A percentile compares a stretch with the other conserved stretches of the same genome.
These are phyloP conservation scores for Teratosphaeria zuluensis DNA, from an alignment of 2,329 filamentous ascomycete species.

Conservation along the genomic window DNA sequence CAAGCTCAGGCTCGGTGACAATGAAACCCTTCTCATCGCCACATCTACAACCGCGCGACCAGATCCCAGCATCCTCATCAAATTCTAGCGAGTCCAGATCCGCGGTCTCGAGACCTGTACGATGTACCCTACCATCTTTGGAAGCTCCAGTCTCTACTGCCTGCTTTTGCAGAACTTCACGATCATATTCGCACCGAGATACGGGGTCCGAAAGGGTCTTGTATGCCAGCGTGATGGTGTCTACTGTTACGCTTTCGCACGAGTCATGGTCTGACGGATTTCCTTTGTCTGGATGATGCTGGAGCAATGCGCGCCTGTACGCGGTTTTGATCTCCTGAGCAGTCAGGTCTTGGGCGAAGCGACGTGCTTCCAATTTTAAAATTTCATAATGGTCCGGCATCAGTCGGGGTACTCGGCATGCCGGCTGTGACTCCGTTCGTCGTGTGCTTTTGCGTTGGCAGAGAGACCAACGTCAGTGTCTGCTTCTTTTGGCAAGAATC, in stretches of 20 bases:
- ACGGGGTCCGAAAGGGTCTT: constrained; percentile 39
- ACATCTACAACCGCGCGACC: constrained; percentile 49
- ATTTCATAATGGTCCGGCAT: constrained; percentile 21
- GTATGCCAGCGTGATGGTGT: constrained; percentile 52
- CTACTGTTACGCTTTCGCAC: constrained; percentile 33
- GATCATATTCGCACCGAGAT: constrained; percentile 41
- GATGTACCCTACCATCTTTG: constrained; percentile 11
- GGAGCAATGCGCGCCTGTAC: constrained; percentile 48
- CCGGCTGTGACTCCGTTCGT: background rate
- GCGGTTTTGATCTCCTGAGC: constrained; percentile 39
- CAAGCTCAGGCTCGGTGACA: constrained; percentile 46
- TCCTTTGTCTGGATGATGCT: constrained; percentile 50
- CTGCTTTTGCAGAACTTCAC: constrained; percentile 12
- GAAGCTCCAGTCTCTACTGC: background rate
- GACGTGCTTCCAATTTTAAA: constrained; percentile 16
- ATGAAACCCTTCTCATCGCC: constrained; percentile 48
- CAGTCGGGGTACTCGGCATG: background rate
- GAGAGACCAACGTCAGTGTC: background rate
- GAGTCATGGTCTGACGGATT: background rate
- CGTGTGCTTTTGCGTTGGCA: background rate
- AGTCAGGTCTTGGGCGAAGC: constrained; percentile 10
- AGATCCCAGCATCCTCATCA: constrained; percentile 30
- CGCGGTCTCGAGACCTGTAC: constrained; percentile 46
- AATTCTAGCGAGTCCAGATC: constrained; percentile 47
- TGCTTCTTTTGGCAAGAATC: no score